phyloP scores from a whole-genome alignment of 2,329 filamentous ascomycete genomes.

The Sporothrix curviconia region DNA sequence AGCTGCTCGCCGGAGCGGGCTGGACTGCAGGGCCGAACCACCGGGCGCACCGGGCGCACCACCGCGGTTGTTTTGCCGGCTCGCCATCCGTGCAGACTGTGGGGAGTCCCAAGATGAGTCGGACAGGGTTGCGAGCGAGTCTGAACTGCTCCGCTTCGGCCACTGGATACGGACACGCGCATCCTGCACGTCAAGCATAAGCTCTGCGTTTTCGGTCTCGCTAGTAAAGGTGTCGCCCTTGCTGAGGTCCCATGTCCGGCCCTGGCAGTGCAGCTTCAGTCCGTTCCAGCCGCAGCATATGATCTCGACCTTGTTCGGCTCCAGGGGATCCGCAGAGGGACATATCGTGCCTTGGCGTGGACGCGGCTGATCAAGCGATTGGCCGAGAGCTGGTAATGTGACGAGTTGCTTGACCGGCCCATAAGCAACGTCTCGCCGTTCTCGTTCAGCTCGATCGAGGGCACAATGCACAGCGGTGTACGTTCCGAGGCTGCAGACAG shows the following conservation, averaged over 20 bases:
- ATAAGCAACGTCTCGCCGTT: conserved; percentile 78
- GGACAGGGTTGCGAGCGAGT: conserved; percentile 45
- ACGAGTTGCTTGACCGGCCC: conserved; percentile 90
- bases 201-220: conserved; percentile 78
- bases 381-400: conserved; percentile 87
- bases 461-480: conserved; percentile 73
- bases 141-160: conserved; percentile 51
- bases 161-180: conserved; percentile 83
- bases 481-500: conserved; percentile 66
- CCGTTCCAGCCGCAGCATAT: conserved; percentile 95
- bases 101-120: conserved; percentile 66
- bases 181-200: conserved; percentile 94
- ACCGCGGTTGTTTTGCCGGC: conserved; percentile 18
- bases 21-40: conserved; percentile 44
- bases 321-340: conserved; percentile 60
- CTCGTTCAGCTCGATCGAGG: conserved; percentile 71
- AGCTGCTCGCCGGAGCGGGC: conserved; percentile 49
- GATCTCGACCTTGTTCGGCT: conserved; percentile 75
- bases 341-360: conserved; percentile 82
- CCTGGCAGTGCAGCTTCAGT: conserved; percentile 84
- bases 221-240: conserved; percentile 89
- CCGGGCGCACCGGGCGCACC: conserved; percentile 19
- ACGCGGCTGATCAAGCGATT: conserved; percentile 90
- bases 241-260: conserved; percentile 73
- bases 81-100: conserved; percentile 25